phyloP scores from a whole-genome alignment of 2,329 filamentous ascomycete genomes.

The Botrytis fragariae region DNA sequence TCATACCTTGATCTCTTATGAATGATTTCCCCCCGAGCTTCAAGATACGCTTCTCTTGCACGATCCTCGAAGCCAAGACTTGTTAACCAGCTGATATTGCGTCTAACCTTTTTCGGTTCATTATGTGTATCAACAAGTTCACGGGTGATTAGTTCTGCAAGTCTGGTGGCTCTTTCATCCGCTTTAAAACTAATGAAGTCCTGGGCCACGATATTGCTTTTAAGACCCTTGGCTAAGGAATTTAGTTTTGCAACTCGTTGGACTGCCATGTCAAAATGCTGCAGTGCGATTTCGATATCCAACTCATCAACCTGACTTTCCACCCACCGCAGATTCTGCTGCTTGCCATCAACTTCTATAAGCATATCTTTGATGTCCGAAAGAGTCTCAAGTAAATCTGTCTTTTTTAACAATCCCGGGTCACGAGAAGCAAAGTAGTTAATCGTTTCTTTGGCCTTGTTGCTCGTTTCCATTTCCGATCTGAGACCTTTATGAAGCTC shows the following conservation, averaged over 20 bases:
- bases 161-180: conserved; percentile 74
- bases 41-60: conserved; percentile 82
- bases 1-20: conserved; percentile 76
- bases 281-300: conserved; percentile 91
- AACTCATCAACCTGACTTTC: conserved; percentile 93
- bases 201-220: conserved; percentile 82
- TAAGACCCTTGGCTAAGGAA: conserved; percentile 72
- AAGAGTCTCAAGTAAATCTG: conserved; percentile 73
- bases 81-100: conserved; percentile 79
- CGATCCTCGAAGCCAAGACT: conserved; percentile 87
- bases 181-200: conserved; percentile 91
- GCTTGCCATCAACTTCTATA: conserved; percentile 94
- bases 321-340: conserved; percentile 94
- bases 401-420: conserved; percentile 72
- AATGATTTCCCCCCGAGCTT: conserved; percentile 73
- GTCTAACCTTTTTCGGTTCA: conserved; percentile 72
- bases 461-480: conserved; percentile 82
- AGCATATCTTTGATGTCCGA: conserved; percentile 82
- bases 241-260: conserved; percentile 81
- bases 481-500: conserved; percentile 83
- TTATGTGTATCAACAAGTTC: conserved; percentile 76
- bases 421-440: conserved; percentile 82
- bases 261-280: conserved; percentile 83
- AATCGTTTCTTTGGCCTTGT: conserved; percentile 79
- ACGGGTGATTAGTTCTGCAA: conserved; percentile 74